A percentile compares a stretch with the other conserved stretches of the same genome.
phyloP scores from a whole-genome alignment of 225 moss, liverwort and hornwort species.

The Takakia lepidozioides region DNA sequence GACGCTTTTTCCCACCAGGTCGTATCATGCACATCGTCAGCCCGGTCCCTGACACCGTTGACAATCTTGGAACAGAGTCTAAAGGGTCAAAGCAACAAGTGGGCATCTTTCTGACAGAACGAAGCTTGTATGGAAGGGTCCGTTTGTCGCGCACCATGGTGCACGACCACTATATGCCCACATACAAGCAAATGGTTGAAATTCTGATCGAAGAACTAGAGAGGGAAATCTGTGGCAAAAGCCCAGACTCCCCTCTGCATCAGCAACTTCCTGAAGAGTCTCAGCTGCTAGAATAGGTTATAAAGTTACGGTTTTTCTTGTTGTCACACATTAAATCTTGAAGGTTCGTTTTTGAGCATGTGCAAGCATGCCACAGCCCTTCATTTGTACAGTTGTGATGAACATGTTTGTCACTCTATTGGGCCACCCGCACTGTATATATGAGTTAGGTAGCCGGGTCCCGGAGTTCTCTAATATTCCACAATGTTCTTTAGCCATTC shows the following conservation, averaged over 20 bases:
- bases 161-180: slow-evolving; percentile 96
- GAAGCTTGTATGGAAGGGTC: slow-evolving; percentile 76
- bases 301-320: too few species aligned
- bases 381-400: too few species aligned
- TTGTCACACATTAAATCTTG: too few species aligned
- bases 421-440: too few species aligned
- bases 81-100: slow-evolving; percentile 23
- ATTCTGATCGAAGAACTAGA: slow-evolving; percentile 25
- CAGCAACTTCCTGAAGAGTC: slow-evolving; percentile 1
- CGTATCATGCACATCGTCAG: slow-evolving; percentile 67
- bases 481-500: too few species aligned
- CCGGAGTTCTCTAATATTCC: too few species aligned
- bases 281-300: background rate
- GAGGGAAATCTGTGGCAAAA: background rate
- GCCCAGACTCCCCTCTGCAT: background rate
- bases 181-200: slow-evolving; percentile 66
- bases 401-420: too few species aligned
- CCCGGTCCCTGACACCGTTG: slow-evolving; percentile 17
- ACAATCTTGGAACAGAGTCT: slow-evolving; percentile 10
- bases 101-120: slow-evolving; percentile 57
- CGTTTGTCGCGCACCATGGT: slow-evolving; percentile 84
- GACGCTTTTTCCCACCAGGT: slow-evolving; percentile 80
- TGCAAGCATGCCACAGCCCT: too few species aligned
- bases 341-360: too few species aligned
- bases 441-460: too few species aligned